These are phyloP conservation scores for Cladosporium colombiae DNA, from an alignment of 2,329 filamentous ascomycete species.

Conservation along the genomic window DNA sequence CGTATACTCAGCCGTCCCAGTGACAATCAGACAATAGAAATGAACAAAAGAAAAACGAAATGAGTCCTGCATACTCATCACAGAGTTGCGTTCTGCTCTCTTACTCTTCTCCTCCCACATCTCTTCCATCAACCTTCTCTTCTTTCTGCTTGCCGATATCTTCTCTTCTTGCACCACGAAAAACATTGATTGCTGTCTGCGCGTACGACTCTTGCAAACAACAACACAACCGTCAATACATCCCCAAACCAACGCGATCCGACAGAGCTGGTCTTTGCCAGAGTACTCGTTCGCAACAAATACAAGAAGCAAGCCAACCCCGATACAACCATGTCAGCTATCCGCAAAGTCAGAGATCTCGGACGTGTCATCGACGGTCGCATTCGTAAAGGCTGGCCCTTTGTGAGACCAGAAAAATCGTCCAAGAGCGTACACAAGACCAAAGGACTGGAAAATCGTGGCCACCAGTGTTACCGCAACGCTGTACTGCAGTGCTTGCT, in stretches of 20 bases:
- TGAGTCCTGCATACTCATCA: background rate
- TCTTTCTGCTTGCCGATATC: background rate
- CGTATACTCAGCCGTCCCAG: constrained; percentile 1
- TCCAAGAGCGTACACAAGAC: background rate
- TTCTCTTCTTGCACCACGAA: background rate
- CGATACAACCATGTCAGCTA: background rate
- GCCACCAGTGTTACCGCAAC: constrained; percentile 21
- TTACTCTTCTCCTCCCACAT: background rate
- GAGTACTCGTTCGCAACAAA: background rate
- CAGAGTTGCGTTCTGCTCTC: background rate
- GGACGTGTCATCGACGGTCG: background rate
- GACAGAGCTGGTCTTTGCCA: constrained; percentile 10
- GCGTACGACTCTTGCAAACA: background rate
- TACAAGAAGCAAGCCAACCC: background rate
- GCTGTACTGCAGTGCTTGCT: constrained; percentile 21
- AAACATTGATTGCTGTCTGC: constrained; percentile 5
- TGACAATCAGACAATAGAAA: constrained; percentile 6
- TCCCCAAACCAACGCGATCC: background rate
- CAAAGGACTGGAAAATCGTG: constrained; percentile 11
- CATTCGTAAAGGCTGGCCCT: constrained; percentile 11
- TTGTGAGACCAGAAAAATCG: background rate
- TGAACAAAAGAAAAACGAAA: constrained; percentile 13
- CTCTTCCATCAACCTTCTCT: background rate
- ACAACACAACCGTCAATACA: background rate
- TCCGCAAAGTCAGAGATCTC: background rate